These are phyloP conservation scores for Ceratocystiopsis minuta DNA, from an alignment of 2,329 filamentous ascomycete species.

Conservation along the genomic window DNA sequence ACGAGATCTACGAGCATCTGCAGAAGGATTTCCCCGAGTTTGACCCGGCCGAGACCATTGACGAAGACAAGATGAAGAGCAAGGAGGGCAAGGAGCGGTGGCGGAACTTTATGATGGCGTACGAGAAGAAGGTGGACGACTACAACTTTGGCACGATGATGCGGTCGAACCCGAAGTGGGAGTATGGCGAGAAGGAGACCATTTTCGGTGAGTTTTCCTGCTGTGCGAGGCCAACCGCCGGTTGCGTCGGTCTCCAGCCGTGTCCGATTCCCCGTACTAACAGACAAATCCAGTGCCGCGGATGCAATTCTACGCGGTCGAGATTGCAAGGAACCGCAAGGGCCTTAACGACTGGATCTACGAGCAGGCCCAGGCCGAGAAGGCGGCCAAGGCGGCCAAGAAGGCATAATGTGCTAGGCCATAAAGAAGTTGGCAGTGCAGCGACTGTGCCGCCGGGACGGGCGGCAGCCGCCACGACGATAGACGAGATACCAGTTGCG, in stretches of 20 bases:
- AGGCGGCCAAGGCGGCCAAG: conserved; percentile 12
- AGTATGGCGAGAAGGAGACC: conserved; percentile 77
- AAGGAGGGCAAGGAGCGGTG: conserved; percentile 85
- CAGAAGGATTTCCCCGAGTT: conserved; percentile 82
- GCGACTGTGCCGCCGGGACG: no score
- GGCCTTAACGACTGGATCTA: conserved; percentile 96
- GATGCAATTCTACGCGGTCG: conserved; percentile 37
- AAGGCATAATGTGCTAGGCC: no score
- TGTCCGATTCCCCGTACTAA: conserved; percentile 3
- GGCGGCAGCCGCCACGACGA: no score
- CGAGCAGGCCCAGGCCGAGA: conserved; percentile 55
- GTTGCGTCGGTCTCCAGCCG: neutral
- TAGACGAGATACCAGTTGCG: no score
- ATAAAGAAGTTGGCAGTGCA: no score
- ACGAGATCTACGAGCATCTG: conserved; percentile 86
- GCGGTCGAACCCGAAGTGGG: conserved; percentile 54
- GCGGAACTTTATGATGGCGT: conserved; percentile 84
- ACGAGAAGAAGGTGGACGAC: conserved; percentile 90
- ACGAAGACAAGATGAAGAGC: conserved; percentile 97
- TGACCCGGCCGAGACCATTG: conserved; percentile 59
- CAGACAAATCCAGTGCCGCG: conserved; percentile 27
- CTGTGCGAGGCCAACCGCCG: neutral
- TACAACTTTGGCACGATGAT: conserved; percentile 97
- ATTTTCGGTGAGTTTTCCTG: conserved; percentile 57
- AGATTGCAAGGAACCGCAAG: conserved; percentile 53